phyloP scores from a whole-genome alignment of 805 yeast genomes.

The Zygosaccharomyces lentus region DNA sequence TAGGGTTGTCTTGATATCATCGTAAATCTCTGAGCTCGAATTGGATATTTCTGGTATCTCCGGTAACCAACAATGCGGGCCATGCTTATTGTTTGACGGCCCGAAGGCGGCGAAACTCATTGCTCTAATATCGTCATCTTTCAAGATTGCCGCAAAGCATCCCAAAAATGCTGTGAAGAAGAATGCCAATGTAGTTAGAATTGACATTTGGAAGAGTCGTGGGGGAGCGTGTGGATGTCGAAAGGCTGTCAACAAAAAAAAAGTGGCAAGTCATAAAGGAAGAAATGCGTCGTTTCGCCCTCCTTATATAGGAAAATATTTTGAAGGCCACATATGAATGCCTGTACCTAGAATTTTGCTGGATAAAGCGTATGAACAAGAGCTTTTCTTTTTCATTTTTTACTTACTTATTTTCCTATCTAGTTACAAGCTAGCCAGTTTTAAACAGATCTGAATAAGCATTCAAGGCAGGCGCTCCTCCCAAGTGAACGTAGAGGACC shows the following conservation, averaged over 20 bases:
- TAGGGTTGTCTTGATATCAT: constrained; percentile 1
- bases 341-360: too few species aligned
- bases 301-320: constrained; percentile 3
- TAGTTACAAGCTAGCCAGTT: constrained; percentile 6
- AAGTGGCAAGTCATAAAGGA: neutral
- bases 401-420: constrained; percentile 1
- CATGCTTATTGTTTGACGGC: neutral
- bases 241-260: neutral
- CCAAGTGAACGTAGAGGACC: constrained; percentile 32
- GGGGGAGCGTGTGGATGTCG: neutral
- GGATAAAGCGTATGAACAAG: neutral
- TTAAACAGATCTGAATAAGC: constrained; percentile 13
- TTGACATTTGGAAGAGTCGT: neutral
- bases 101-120: neutral
- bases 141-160: neutral
- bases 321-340: too few species aligned
- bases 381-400: neutral
- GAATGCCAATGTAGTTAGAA: neutral
- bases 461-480: constrained; percentile 33
- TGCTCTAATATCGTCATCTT: neutral
- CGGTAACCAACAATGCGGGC: constrained; percentile 3
- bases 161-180: constrained; percentile 2
- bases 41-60: constrained; percentile 4
- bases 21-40: neutral
- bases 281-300: neutral